These are phyloP conservation scores for Fusarium sp. DNA, from an alignment of 2,329 filamentous ascomycete species.

Conservation along the genomic window DNA sequence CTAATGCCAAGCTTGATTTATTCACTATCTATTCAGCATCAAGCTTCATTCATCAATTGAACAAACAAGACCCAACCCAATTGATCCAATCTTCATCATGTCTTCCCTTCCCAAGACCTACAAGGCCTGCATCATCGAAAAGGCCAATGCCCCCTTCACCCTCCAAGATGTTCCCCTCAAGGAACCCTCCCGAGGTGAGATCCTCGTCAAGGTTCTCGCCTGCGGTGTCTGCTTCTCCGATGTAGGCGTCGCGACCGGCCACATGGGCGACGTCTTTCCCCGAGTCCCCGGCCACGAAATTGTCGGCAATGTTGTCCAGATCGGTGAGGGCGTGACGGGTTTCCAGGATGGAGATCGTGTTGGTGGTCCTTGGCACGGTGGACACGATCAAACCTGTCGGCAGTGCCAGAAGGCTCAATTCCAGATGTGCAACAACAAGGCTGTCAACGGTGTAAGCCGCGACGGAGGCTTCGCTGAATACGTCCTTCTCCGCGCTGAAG, in stretches of 20 bases:
- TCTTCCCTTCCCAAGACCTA: slow-evolving; percentile 71
- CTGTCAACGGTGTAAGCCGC: slow-evolving; percentile 73
- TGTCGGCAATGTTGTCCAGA: slow-evolving; percentile 73
- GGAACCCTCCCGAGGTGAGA: slow-evolving; percentile 65
- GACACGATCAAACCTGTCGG: slow-evolving; percentile 71
- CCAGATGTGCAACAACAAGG: slow-evolving; percentile 74
- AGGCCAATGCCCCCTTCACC: slow-evolving; percentile 62
- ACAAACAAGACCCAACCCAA: neutral
- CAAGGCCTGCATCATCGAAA: slow-evolving; percentile 73
- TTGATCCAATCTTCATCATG: slow-evolving; percentile 29
- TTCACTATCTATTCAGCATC: too few relatives aligned
- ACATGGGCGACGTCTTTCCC: slow-evolving; percentile 68
- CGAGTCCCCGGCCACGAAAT: slow-evolving; percentile 78
- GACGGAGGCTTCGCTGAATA: slow-evolving; percentile 79
- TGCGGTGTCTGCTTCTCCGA: slow-evolving; percentile 81
- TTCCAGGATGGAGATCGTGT: slow-evolving; percentile 75
- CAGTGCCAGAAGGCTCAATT: slow-evolving; percentile 72
- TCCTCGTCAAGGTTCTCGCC: slow-evolving; percentile 78
- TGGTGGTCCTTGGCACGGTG: slow-evolving; percentile 63
- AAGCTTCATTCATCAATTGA: neutral
- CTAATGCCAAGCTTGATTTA: too few relatives aligned
- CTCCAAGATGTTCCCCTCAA: slow-evolving; percentile 71
- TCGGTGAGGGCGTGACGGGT: slow-evolving; percentile 67
- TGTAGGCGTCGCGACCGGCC: slow-evolving; percentile 57
- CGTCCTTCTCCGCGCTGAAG: slow-evolving; percentile 69